A percentile compares a stretch with the other conserved stretches of the same genome.
Evolutionary conservation across 1,139 yeast genomes (phyloP).

Genomic region (Candida sp.): DNA sequence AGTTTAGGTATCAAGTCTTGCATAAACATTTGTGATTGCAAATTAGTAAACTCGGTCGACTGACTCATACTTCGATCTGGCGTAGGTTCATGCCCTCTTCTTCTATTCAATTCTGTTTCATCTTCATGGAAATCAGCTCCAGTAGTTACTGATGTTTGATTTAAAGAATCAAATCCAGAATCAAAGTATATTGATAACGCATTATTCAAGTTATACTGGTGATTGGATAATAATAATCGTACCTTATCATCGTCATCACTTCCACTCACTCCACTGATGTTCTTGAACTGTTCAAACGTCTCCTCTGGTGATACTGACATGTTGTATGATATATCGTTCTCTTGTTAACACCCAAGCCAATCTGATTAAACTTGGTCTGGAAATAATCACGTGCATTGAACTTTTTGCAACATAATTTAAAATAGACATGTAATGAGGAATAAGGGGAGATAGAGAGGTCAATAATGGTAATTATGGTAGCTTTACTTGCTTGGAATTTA

Average conservation of each 20-base stretch:
- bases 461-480: too few relatives aligned
- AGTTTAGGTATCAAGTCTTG: conserved; percentile 35
- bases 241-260: conserved; percentile 30
- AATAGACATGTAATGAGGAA: too few relatives aligned
- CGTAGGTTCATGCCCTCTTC: conserved; percentile 4
- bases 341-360: too few relatives aligned
- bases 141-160: conserved; percentile 6
- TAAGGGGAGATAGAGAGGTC: too few relatives aligned
- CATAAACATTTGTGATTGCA: conserved; percentile 32
- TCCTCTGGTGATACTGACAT: conserved; percentile 7
- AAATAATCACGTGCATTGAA: too few relatives aligned
- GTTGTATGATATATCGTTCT: background rate
- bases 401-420: too few relatives aligned
- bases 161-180: conserved; percentile 35
- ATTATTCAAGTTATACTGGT: conserved; percentile 48
- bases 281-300: conserved; percentile 36
- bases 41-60: conserved; percentile 15
- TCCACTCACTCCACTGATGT: conserved; percentile 40
- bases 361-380: too few relatives aligned
- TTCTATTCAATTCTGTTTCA: conserved; percentile 7
- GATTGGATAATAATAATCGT: conserved; percentile 32
- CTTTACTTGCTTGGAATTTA: too few relatives aligned
- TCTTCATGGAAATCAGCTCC: conserved; percentile 15
- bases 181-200: conserved; percentile 53
- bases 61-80: conserved; percentile 6